Evolutionary conservation across 106 monocot genomes (phyloP).

Genomic region (Dendrobium huoshanense): DNA sequence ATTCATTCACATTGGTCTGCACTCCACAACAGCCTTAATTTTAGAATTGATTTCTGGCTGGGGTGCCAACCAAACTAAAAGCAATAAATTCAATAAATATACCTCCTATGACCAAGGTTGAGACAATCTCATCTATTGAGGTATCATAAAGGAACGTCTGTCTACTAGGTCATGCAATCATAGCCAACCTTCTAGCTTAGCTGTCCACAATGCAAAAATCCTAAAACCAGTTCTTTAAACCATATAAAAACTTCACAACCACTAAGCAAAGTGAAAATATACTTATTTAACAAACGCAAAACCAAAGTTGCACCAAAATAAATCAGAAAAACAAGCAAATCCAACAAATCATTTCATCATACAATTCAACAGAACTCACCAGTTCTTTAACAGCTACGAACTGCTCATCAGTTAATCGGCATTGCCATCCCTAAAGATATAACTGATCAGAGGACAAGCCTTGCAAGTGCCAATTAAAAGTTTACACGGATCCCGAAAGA

Average conservation of each 20-base stretch:
- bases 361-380: conserved; percentile 34
- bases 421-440: conserved; percentile 89
- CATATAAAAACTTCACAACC: too few relatives aligned
- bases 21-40: neutral
- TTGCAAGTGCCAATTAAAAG: neutral
- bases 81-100: neutral
- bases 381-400: conserved; percentile 99
- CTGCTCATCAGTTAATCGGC: conserved; percentile 96
- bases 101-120: neutral
- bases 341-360: conserved; percentile 1
- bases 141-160: neutral
- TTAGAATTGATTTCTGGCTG: neutral
- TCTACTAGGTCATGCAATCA: too few relatives aligned
- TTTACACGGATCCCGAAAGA: neutral
- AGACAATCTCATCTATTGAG: neutral
- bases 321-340: neutral
- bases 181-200: too few relatives aligned
- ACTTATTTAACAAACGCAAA: neutral
- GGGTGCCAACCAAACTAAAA: too few relatives aligned
- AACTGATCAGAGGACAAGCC: neutral
- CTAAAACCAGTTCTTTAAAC: too few relatives aligned
- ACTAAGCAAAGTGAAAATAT: too few relatives aligned
- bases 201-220: too few relatives aligned
- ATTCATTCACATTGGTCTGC: neutral
- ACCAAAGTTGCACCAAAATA: neutral